Percentiles rank a stretch among this genome's conserved stretches.
These are phyloP conservation scores for Lepidium africanum DNA, from an alignment of 345 rosid genomes.

Conservation along the genomic window DNA sequence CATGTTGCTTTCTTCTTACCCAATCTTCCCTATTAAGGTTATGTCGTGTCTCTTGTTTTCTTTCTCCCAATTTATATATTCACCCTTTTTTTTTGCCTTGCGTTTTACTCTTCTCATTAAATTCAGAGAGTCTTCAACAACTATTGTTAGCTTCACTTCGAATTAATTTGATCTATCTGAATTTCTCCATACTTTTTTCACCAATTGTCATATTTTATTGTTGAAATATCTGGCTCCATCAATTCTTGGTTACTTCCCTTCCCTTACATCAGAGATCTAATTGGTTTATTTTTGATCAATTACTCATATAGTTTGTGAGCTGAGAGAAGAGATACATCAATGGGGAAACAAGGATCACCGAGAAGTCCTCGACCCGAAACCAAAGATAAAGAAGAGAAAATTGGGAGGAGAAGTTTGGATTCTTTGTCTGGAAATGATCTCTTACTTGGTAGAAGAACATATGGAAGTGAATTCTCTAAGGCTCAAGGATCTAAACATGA, in stretches of 20 bases:
- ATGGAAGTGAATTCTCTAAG: conserved; percentile 38
- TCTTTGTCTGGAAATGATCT: conserved; percentile 44
- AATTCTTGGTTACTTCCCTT: conserved; percentile 15
- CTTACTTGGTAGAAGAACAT: conserved; percentile 44
- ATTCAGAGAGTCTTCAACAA: conserved; percentile 33
- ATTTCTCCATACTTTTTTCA: conserved; percentile 12
- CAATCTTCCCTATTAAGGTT: conserved; percentile 38
- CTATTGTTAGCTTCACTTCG: conserved; percentile 42
- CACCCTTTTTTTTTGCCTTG: conserved; percentile 31
- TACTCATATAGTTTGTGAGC: conserved; percentile 19
- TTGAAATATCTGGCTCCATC: conserved; percentile 18
- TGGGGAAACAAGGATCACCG: conserved; percentile 55
- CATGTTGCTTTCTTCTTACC: conserved; percentile 35
- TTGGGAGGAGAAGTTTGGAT: conserved; percentile 34
- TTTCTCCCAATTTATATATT: conserved; percentile 2
- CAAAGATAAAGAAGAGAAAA: conserved; percentile 12
- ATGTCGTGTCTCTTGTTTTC: conserved; percentile 17
- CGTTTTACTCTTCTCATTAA: conserved; percentile 38
- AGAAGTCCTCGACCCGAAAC: conserved; percentile 35
- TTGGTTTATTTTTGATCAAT: no score
- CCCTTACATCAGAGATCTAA: background rate
- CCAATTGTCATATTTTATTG: conserved; percentile 7
- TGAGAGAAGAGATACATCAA: background rate
- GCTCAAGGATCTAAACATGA: conserved; percentile 44
- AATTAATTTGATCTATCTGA: conserved; percentile 27